Evolutionary conservation across 306 rosid genomes (phyloP).

Genomic region (Gynostemma pentaphyllum): DNA sequence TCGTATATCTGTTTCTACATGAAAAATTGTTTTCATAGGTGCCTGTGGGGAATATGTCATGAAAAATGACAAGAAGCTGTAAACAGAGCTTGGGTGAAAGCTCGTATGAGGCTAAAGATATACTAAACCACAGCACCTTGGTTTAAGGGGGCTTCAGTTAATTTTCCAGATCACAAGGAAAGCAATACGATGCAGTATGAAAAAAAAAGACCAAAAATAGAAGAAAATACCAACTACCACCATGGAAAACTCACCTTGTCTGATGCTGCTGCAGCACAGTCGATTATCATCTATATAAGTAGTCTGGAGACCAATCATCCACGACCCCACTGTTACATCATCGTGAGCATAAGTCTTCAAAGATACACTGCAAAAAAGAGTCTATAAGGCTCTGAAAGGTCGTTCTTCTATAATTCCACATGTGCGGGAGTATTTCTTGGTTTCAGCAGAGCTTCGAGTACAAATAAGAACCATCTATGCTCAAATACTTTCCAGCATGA

Average conservation of each 20-base stretch:
- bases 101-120: not conserved
- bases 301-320: constrained; percentile 97
- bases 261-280: constrained; percentile 79
- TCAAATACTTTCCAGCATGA: not conserved
- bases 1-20: not conserved
- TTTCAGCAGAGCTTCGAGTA: not conserved
- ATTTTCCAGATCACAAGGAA: not conserved
- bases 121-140: not conserved
- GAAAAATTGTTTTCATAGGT: not conserved
- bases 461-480: not conserved
- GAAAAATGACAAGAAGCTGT: not conserved
- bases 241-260: constrained; percentile 46
- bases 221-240: not conserved
- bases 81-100: not conserved
- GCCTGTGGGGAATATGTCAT: not conserved
- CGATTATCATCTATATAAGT: constrained; percentile 87
- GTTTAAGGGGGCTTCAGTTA: not conserved
- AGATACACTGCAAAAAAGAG: constrained; percentile 50
- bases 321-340: constrained; percentile 82
- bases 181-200: not conserved
- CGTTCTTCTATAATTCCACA: no score
- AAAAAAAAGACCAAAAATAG: not conserved
- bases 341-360: constrained; percentile 83
- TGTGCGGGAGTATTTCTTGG: not conserved
- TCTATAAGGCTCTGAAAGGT: not conserved